phyloP scores from a whole-genome alignment of 441 rosid species.

The Gossypium gossypioides region DNA sequence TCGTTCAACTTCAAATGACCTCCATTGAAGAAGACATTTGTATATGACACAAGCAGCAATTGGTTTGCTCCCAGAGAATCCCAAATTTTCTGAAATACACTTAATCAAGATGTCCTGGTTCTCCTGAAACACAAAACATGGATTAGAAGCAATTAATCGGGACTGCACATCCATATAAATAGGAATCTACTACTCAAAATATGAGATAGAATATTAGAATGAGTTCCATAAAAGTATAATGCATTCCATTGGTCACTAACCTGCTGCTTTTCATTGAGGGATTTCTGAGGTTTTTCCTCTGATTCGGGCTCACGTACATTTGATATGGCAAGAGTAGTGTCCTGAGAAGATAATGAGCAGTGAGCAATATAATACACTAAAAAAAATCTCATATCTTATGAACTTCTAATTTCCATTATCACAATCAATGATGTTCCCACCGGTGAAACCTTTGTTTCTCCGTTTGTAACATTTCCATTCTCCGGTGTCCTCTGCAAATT shows the following conservation, averaged over 20 bases:
- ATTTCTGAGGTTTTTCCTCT: constrained; percentile 61
- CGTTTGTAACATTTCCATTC: constrained; percentile 42
- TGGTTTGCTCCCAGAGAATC: constrained; percentile 66
- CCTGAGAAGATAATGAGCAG: constrained; percentile 24
- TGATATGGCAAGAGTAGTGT: constrained; percentile 20
- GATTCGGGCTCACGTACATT: constrained; percentile 46
- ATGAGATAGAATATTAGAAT: constrained; percentile 10
- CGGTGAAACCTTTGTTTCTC: constrained; percentile 41
- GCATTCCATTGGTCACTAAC: constrained; percentile 21
- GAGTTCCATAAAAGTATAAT: constrained; percentile 1
- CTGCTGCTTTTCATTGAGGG: constrained; percentile 72
- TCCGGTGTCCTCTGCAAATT: constrained; percentile 42
- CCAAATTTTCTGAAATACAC: constrained; percentile 62
- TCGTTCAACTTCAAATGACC: constrained; percentile 74
- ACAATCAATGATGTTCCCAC: constrained; percentile 31
- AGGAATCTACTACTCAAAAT: constrained; percentile 7
- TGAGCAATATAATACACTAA: constrained; percentile 13
- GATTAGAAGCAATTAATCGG: constrained; percentile 9
- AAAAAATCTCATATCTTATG: constrained; percentile 1
- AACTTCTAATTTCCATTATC: neutral
- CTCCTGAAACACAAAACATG: constrained; percentile 34
- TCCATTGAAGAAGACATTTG: constrained; percentile 74
- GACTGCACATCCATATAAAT: constrained; percentile 6
- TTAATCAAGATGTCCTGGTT: constrained; percentile 57
- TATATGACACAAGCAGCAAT: constrained; percentile 70